Conservation (phyloP, 2,329 filamentous ascomycete genomes). For the Hypoxylon sp. region DNA sequence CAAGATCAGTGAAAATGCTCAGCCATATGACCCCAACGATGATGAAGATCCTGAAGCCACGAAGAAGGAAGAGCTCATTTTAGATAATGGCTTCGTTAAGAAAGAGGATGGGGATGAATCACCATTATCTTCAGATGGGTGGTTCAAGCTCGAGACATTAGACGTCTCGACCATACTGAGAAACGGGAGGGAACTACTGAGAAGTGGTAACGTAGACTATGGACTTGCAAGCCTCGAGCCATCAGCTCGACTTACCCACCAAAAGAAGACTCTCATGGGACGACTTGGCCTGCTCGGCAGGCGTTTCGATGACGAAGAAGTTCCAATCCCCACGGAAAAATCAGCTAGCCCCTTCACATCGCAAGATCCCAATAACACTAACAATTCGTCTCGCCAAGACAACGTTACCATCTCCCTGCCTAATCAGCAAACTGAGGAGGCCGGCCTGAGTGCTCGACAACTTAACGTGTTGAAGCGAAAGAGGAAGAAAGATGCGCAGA, state of each 20-base stretch:
- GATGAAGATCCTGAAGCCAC: constrained; percentile 67
- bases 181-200: constrained; percentile 84
- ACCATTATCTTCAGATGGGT: constrained; percentile 64
- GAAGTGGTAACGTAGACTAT: constrained; percentile 89
- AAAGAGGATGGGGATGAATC: constrained; percentile 70
- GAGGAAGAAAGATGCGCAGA: constrained; percentile 88
- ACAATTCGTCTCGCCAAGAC: constrained; percentile 54
- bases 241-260: constrained; percentile 81
- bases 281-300: constrained; percentile 88
- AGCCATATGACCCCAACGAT: constrained; percentile 87
- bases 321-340: constrained; percentile 72
- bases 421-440: constrained; percentile 67
- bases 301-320: constrained; percentile 85
- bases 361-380: constrained; percentile 54
- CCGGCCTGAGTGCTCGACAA: constrained; percentile 87
- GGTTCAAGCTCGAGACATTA: constrained; percentile 78
- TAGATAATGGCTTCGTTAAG: constrained; percentile 63
- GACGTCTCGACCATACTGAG: constrained; percentile 84
- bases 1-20: constrained; percentile 90
- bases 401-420: constrained; percentile 52
- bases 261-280: constrained; percentile 87
- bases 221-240: constrained; percentile 85
- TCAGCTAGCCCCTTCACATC: constrained; percentile 60
- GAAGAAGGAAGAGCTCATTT: constrained; percentile 58
- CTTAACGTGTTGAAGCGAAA: constrained; percentile 95